Conservation (phyloP, 495 filamentous ascomycete genomes). For the Penicillium maclennaniae region DNA sequence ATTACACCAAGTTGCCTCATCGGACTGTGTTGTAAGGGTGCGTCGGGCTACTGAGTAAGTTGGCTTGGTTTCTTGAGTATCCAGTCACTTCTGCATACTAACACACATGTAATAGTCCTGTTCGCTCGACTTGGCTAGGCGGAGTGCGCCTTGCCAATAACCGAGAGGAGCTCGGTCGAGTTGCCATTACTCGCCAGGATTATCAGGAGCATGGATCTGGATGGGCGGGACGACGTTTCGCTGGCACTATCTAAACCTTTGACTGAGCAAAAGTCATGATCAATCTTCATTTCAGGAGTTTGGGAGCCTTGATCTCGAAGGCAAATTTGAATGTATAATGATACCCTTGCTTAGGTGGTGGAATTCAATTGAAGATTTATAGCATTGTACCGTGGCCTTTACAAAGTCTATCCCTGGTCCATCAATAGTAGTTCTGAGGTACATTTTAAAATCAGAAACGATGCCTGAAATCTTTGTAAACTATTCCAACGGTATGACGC, state of each 20-base stretch:
- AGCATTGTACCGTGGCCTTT: slow-evolving; percentile 1
- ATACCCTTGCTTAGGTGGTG: slow-evolving; percentile 26
- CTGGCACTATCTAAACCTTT: slow-evolving; percentile 31
- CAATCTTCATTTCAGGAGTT: slow-evolving; percentile 5
- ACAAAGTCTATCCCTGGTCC: background rate
- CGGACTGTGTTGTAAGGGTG: slow-evolving; percentile 73
- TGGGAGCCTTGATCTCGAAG: slow-evolving; percentile 7
- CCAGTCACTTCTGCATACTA: background rate
- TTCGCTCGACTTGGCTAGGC: slow-evolving; percentile 80
- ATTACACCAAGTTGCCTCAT: slow-evolving; percentile 67
- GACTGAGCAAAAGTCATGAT: background rate
- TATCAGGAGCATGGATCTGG: slow-evolving; percentile 81
- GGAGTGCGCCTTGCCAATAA: slow-evolving; percentile 72
- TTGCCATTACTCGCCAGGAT: slow-evolving; percentile 78
- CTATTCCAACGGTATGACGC: background rate
- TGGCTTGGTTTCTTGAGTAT: background rate
- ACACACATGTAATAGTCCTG: slow-evolving; percentile 45
- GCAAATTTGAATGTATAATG: slow-evolving; percentile 12
- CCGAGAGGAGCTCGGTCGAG: slow-evolving; percentile 52
- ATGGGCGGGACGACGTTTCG: slow-evolving; percentile 75
- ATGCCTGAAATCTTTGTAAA: background rate
- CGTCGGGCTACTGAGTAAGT: slow-evolving; percentile 61
- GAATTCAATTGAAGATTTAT: background rate
- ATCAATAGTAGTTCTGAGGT: background rate
- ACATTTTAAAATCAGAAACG: background rate